Conservation (phyloP, 768 basidiomycete species). For the Mycena maculata region DNA sequence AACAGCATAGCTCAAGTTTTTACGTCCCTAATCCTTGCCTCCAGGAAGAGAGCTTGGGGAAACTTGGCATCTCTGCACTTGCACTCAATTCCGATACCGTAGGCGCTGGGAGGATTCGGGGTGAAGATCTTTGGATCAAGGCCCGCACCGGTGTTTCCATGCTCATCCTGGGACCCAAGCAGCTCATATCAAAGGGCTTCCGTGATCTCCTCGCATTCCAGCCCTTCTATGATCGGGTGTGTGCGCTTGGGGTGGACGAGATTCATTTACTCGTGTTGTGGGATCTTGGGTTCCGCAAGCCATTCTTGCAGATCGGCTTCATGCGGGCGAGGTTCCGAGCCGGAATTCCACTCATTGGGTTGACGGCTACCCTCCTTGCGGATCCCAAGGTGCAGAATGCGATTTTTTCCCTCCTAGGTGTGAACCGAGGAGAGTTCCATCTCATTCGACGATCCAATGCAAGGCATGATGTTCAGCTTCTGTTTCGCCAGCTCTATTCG, state of each 20-base stretch:
- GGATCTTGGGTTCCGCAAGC: conserved; percentile 39
- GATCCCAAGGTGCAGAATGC: conserved; percentile 19
- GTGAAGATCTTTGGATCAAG: conserved; percentile 32
- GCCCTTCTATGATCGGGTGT: conserved; percentile 36
- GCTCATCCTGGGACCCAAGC: conserved; percentile 37
- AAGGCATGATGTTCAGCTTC: conserved; percentile 39
- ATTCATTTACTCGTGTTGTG: conserved; percentile 40
- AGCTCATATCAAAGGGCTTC: conserved; percentile 32
- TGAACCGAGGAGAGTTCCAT: conserved; percentile 33
- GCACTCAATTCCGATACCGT: conserved; percentile 38
- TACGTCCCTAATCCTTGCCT: too few species aligned
- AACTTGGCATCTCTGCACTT: conserved; percentile 34
- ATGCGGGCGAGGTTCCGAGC: conserved; percentile 31
- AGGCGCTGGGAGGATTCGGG: background rate
- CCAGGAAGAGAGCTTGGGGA: conserved; percentile 5
- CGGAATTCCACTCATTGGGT: conserved; percentile 32
- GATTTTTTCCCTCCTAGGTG: conserved; percentile 39
- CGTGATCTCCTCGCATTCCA: conserved; percentile 27
- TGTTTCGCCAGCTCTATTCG: conserved; percentile 34
- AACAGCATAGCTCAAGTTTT: too few species aligned
- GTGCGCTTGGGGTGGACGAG: conserved; percentile 43
- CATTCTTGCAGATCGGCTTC: conserved; percentile 40
- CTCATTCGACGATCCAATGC: conserved; percentile 41
- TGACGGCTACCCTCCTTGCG: conserved; percentile 37
- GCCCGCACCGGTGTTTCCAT: conserved; percentile 18